Evolutionary conservation across 179 eudicot species (phyloP), one percentile per base, ranked within the genome.

Genomic region (Silene vulgaris): DNA sequence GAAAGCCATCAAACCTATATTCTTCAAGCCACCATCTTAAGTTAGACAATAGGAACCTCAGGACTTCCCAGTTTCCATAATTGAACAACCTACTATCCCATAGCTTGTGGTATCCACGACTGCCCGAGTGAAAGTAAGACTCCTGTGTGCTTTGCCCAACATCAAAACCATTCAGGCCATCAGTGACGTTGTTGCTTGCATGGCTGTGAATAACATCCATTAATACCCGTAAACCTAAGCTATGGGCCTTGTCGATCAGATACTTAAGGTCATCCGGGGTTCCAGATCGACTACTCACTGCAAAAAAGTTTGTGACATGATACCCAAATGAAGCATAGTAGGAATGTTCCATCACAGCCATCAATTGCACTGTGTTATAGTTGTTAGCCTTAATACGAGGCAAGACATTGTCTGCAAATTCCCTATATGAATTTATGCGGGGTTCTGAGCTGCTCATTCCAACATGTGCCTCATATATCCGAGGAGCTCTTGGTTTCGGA

Each of bases 311-410:
- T 60, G 99, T 95, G 64, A 95, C 93, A 63, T 95, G 99, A 82
- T 95, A 95, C n/a, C 99, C 99, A 84, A 95, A 95, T 45, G 97
- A 95, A 45, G 86, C 99, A 82, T 95, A 95, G 84, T 90, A 92
- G 75, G 97, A 92, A 84, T 95, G 99, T 80, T 95, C 99, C 99
- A 92, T 95, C 68, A 95, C 86, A 60, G 99, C 99, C 99, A 95
- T 95, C 83, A 95, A 84, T 84, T 95, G 99, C 77, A 95, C 90
- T 28, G 93, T 90, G 75, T 95, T 95, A 76, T 95, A 95, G 78
- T 95, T 95, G 80, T 92, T 95, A 78, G 91, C 91, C 77, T 78
- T 82, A 73, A 95, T 90, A 30, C 91, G 99, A 73, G 99, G 99
- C 85, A 95, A 86, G 80, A 95, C 87, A 54, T 92, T 81, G 79